These are phyloP conservation scores for Aspergillus cavernicola DNA, from an alignment of 495 filamentous ascomycete genomes.

Conservation along the genomic window DNA sequence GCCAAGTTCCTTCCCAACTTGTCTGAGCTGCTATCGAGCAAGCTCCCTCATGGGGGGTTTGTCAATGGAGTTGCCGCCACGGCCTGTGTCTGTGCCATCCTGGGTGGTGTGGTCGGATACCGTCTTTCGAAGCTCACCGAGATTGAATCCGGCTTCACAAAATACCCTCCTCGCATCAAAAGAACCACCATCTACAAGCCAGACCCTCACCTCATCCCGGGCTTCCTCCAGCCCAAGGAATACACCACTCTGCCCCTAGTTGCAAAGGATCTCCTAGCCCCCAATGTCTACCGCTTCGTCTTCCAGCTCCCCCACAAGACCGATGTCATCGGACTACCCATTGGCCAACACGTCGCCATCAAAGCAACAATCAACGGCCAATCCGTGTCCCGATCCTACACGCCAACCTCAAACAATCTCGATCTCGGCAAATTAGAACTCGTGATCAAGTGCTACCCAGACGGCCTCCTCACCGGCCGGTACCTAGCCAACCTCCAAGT, in stretches of 20 bases:
- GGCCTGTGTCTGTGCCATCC: no score
- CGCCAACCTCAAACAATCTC: constrained; percentile 49
- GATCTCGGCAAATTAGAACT: constrained; percentile 45
- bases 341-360: constrained; percentile 53
- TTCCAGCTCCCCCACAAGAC: constrained; percentile 43
- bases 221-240: constrained; percentile 44
- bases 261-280: constrained; percentile 37
- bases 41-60: no score
- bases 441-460: constrained; percentile 46
- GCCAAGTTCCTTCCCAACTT: constrained; percentile 40
- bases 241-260: constrained; percentile 44
- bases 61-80: no score
- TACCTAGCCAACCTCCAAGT: constrained; percentile 41
- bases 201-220: constrained; percentile 31
- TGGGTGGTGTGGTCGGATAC: no score
- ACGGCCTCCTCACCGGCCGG: constrained; percentile 44
- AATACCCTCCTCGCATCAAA: constrained; percentile 39
- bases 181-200: constrained; percentile 21
- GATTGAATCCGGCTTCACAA: constrained; percentile 34
- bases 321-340: constrained; percentile 47
- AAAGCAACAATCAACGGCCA: constrained; percentile 40
- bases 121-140: constrained; percentile 24
- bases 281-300: constrained; percentile 45
- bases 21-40: no score
- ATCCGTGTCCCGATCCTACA: constrained; percentile 45